Conservation (phyloP, 345 rosid genomes). For the Atalantia buxifolia region DNA sequence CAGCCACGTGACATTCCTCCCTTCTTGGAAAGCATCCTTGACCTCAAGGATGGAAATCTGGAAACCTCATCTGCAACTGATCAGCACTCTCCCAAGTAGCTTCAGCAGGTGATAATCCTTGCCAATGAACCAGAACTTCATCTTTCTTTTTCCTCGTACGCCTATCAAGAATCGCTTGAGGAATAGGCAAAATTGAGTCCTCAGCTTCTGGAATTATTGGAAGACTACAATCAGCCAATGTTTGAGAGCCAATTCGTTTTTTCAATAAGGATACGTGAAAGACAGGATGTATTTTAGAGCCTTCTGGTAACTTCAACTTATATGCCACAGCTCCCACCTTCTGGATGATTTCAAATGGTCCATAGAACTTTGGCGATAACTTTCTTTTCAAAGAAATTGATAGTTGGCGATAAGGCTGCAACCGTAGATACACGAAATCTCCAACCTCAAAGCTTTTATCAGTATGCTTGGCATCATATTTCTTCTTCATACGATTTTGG, state of each 20-base stretch:
- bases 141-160: not conserved
- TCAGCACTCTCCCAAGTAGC: not conserved
- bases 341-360: too few relatives aligned
- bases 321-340: not conserved
- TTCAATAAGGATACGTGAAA: not conserved
- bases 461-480: not conserved
- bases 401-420: too few relatives aligned
- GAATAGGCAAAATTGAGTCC: not conserved
- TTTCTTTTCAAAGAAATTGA: too few relatives aligned
- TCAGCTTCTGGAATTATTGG: too few relatives aligned
- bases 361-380: too few relatives aligned
- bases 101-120: not conserved
- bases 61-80: not conserved
- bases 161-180: not conserved
- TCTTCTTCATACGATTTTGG: too few relatives aligned
- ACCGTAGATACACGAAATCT: too few relatives aligned
- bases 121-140: not conserved
- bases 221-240: not conserved
- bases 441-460: not conserved
- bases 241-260: not conserved
- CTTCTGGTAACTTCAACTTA: not conserved
- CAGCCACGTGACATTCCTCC: too few relatives aligned
- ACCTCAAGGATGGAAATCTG: too few relatives aligned
- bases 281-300: not conserved
- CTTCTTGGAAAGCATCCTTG: too few relatives aligned